These are phyloP conservation scores for Pythium scleroteichum DNA, from an alignment of 352 stramenopile species.

Conservation along the genomic window DNA sequence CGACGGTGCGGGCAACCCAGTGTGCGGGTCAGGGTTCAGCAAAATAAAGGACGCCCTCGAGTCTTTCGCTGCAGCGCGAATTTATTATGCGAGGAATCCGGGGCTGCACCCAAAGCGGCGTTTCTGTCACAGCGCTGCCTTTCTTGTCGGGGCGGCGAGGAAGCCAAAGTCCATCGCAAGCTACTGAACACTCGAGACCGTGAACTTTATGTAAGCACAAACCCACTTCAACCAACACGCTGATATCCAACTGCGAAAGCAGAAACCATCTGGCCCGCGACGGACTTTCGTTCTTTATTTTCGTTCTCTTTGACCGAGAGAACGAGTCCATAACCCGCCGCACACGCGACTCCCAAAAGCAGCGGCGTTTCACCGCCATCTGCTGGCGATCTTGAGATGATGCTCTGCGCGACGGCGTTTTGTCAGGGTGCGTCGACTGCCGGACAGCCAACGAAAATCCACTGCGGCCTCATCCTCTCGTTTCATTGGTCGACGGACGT, in stretches of 20 bases:
- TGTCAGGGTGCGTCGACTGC: conserved; percentile 8
- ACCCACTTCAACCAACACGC: not conserved
- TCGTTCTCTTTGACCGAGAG: not conserved
- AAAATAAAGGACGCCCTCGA: no score
- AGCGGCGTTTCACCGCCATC: conserved; percentile 3
- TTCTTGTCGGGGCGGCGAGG: no score
- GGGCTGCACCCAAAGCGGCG: no score
- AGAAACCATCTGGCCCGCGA: not conserved
- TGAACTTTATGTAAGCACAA: no score
- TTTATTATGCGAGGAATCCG: no score
- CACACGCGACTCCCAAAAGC: not conserved
- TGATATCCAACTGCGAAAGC: conserved; percentile 1
- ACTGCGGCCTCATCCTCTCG: not conserved
- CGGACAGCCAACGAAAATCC: conserved; percentile 17
- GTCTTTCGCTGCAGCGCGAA: no score
- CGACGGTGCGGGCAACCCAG: not conserved
- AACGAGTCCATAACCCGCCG: not conserved
- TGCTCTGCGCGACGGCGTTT: conserved; percentile 9
- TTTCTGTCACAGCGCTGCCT: conserved; percentile 1
- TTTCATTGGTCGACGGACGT: conserved; percentile 30
- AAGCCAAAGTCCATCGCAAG: no score
- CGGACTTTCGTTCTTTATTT: not conserved
- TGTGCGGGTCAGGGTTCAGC: no score
- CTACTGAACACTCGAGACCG: no score
- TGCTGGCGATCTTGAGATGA: conserved; percentile 15